Conservation (phyloP, 306 rosid genomes). For the Ormosia semicastrata region DNA sequence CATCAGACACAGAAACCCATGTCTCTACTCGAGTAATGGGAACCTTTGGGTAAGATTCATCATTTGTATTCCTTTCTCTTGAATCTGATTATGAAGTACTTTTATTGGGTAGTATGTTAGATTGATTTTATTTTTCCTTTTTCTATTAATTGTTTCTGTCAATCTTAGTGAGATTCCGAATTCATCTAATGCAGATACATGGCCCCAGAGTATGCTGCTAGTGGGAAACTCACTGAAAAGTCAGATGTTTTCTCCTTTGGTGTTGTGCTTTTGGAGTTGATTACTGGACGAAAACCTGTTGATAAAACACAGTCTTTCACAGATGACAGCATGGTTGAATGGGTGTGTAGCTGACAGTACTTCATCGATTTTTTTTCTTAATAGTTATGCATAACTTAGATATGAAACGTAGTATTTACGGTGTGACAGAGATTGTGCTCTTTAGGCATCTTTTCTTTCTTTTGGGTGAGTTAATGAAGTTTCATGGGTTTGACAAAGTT, state of each 20-base stretch:
- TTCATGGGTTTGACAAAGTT: not conserved
- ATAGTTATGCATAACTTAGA: not conserved
- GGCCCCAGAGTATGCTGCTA: conserved; percentile 74
- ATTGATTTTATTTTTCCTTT: not conserved
- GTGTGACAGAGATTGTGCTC: not conserved
- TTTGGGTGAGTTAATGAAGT: not conserved
- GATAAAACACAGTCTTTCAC: conserved; percentile 42
- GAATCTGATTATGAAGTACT: not conserved
- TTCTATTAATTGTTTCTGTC: not conserved
- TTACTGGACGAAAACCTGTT: conserved; percentile 58
- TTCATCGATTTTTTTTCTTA: not conserved
- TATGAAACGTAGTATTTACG: not conserved
- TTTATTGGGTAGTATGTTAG: not conserved
- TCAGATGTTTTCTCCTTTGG: conserved; percentile 72
- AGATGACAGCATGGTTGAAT: conserved; percentile 68
- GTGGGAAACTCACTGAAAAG: conserved; percentile 69
- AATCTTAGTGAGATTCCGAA: conserved; percentile 13
- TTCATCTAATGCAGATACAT: conserved; percentile 48
- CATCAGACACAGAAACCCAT: conserved; percentile 56
- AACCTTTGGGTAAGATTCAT: conserved; percentile 58
- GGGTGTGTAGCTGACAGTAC: conserved; percentile 49
- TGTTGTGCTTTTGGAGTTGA: conserved; percentile 71
- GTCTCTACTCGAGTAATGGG: conserved; percentile 76
- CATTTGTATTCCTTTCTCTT: not conserved
- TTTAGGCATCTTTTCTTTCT: not conserved